Evolutionary conservation across 129 eudicot species (phyloP), one percentile per base, ranked within the genome.

Genomic region (Flaveria bidentis): DNA sequence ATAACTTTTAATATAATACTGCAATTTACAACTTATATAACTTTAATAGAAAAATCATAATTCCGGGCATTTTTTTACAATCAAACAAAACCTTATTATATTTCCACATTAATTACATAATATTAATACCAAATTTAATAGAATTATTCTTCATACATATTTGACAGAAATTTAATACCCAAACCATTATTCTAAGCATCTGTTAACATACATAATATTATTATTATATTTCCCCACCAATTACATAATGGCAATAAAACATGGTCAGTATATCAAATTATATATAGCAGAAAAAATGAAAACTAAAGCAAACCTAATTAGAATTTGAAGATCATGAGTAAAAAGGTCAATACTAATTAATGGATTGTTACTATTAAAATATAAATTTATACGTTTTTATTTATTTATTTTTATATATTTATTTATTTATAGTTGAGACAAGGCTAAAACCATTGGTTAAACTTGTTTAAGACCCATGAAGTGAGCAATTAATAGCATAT

Each of bases 401-500:
- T 30, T 30, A 30, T 30, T 4, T 30, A 30, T 4, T 0, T 36
- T 0, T 36, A 0, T 36, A 36, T 68, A 10, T 22, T 17, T 22
- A 11, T 69, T 7, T 76, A 26, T 26, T 23, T 76, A 26, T 26
- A 63, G 4, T 63, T 64, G 50, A 79, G 67, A 72, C 67, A 65
- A 42, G 73, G 9, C 52, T 14, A 73, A 44, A 53, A 25, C 26
- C 78, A 2, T 39, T 66, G 55, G 70, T n/a, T 42, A 72, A 80
- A 53, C 28, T 16, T 73, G 69, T 45, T 42, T 73, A 66, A 17
- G 13, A 73, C 26, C 26, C 6, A 73, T 44, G 51, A 75, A 42
- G 75, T 66, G 44, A 73, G 83, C 78, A 80, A 66, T 73, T 8
- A 80, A 80, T 80, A 78, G n/a, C 72, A 25, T 55, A 47, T 80